A percentile compares a stretch with the other conserved stretches of the same genome.
phyloP scores from a whole-genome alignment of 495 filamentous ascomycete genomes.

The Tetracladium setigerum region DNA sequence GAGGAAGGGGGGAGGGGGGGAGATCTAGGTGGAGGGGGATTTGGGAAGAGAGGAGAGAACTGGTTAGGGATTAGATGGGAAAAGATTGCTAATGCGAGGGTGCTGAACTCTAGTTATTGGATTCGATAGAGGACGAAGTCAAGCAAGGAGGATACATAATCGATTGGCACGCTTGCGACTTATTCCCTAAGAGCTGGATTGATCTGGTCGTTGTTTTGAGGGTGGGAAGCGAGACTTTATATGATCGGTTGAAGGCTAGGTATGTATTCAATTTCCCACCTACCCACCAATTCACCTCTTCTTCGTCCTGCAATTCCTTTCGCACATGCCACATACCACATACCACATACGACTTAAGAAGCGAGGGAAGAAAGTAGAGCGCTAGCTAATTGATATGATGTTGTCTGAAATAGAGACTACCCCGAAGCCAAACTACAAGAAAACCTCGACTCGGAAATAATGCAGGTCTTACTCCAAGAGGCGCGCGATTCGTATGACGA shows the following conservation, averaged over 20 bases:
- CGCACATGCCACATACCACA: neutral
- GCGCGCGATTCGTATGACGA: conserved; percentile 79
- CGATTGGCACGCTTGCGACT: conserved; percentile 97
- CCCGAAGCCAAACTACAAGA: conserved; percentile 84
- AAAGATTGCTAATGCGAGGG: too few relatives aligned
- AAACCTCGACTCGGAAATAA: conserved; percentile 96
- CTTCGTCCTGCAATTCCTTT: neutral
- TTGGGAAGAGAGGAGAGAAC: neutral
- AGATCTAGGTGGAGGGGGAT: conserved; percentile 27
- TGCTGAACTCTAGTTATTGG: conserved; percentile 65
- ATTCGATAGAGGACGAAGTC: conserved; percentile 78
- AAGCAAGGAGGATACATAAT: conserved; percentile 80
- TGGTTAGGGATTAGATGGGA: neutral
- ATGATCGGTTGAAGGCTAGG: conserved; percentile 75
- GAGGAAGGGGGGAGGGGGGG: neutral
- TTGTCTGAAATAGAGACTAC: conserved; percentile 50
- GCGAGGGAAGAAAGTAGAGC: neutral
- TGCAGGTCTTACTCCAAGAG: conserved; percentile 88
- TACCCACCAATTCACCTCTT: too few relatives aligned
- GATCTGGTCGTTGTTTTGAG: conserved; percentile 92
- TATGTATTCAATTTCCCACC: conserved; percentile 25
- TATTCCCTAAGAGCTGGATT: conserved; percentile 90
- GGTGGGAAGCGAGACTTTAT: conserved; percentile 67
- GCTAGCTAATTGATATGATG: neutral
- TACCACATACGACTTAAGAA: neutral